Base-by-base conservation (phyloP, 352 stramenopile species). In the Phytophthora cryptogea region DNA sequence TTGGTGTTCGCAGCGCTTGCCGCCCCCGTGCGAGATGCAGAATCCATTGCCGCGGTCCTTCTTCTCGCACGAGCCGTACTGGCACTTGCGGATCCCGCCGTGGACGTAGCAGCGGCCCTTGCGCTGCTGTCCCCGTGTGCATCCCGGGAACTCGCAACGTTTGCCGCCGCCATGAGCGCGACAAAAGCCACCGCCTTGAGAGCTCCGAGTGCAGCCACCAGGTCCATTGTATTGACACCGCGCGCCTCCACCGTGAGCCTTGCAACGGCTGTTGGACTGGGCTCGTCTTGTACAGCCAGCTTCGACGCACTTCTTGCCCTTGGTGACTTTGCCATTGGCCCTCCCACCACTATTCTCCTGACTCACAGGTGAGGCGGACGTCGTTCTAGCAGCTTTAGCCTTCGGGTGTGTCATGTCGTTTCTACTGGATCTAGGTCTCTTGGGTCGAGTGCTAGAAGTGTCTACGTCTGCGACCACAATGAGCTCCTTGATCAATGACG, bases 41-140 rank as follows among this genome's bases (percentile, higher is more conserved):
- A 81, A 88, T 23, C 81, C 81, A 41, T 92, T 92, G 54, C 86
- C 87, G 35, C 86, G 80, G 49, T 94, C 87, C 33, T 94, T 91
- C 71, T 96, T 96, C 70, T 94, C 83, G 54, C 87, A 96, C 7
- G 66, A 53, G 17, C 67, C 72, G 40, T 76, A 74, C 47, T 90
- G 80, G 51, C 87, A 96, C 59, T 88, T 88, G 57, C 85, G 85
- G 59, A 94, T 92, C 43, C 85, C 85, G 14, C 85, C 85, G 59
- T 94, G 85, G 6, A 91, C 77, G 70, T 92, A 94, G 75, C 85
- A 94, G 14, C 80, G 79, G 2, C 85, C 85, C 58, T 94, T 92
- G 61, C 86, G 86, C 52, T 94, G 82, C 58, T 91, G 82, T 5
- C 86, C 86, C 23, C 83, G 82, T 8, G 66, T 67, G 23, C 86